A percentile compares a stretch with the other conserved stretches of the same genome.
These are phyloP conservation scores for Beauveria bassiana DNA, from an alignment of 2,329 filamentous ascomycete species.

Conservation along the genomic window DNA sequence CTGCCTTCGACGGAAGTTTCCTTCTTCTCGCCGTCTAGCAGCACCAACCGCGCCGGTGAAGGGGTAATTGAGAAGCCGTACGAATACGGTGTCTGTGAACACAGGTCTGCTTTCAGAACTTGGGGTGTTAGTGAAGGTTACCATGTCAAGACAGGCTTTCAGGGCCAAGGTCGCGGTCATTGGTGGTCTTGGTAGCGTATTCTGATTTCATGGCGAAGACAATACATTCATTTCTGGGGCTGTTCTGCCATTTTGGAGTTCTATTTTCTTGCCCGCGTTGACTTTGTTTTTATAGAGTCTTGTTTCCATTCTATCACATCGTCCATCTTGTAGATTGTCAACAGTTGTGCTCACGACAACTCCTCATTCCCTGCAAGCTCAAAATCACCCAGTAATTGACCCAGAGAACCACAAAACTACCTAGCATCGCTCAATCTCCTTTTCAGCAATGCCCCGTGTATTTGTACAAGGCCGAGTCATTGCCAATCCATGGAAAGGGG, in stretches of 20 bases:
- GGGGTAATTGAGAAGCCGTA: slow-evolving; percentile 12
- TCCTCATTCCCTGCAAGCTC: too few relatives aligned
- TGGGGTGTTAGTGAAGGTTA: background rate
- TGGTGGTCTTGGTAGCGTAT: background rate
- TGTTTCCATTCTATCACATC: too few relatives aligned
- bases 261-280: background rate
- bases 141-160: slow-evolving; percentile 1
- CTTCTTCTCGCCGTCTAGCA: slow-evolving; percentile 13
- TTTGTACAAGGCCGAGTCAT: too few relatives aligned
- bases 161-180: background rate
- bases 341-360: too few relatives aligned
- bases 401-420: too few relatives aligned
- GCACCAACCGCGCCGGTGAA: slow-evolving; percentile 4
- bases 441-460: too few relatives aligned
- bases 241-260: background rate
- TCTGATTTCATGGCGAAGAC: background rate
- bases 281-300: too few relatives aligned
- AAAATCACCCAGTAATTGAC: too few relatives aligned
- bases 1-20: slow-evolving; percentile 14
- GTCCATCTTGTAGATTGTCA: background rate
- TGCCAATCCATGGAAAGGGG: too few relatives aligned
- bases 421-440: too few relatives aligned
- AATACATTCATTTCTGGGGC: background rate
- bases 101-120: slow-evolving; percentile 8
- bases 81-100: slow-evolving; percentile 16